These are phyloP conservation scores for Diaporthe eres DNA, from an alignment of 2,329 filamentous ascomycete species.

Conservation along the genomic window DNA sequence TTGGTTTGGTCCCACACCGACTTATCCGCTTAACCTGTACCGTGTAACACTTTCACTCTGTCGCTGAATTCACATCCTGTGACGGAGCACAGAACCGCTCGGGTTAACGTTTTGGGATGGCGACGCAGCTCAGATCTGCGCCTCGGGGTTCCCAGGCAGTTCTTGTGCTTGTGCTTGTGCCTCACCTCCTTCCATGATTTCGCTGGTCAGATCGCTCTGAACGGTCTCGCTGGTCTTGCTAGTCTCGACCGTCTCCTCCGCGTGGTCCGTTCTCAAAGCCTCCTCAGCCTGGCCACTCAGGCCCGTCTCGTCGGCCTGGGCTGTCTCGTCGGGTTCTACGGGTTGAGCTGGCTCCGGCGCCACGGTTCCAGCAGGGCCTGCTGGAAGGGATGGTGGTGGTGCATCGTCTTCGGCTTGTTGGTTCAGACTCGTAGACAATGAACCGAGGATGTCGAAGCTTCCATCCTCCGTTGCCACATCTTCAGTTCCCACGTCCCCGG, in stretches of 20 bases:
- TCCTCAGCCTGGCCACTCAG: neutral
- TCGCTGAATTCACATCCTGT: neutral
- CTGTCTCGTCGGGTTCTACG: neutral
- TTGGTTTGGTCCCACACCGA: neutral
- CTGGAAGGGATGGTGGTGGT: conserved; percentile 26
- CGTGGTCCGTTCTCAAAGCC: neutral
- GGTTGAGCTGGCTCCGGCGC: neutral
- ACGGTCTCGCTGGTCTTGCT: neutral
- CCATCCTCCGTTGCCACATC: conserved; percentile 31
- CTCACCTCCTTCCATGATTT: neutral
- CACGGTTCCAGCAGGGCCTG: neutral
- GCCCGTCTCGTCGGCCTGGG: neutral
- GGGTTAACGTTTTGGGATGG: too few species aligned
- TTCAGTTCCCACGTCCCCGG: conserved; percentile 1
- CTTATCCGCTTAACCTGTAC: neutral
- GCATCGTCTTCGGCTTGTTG: conserved; percentile 40
- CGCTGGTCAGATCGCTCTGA: neutral
- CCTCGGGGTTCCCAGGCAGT: conserved; percentile 5
- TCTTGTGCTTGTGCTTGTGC: conserved; percentile 1
- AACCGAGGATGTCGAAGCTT: conserved; percentile 38
- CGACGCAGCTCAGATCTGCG: neutral
- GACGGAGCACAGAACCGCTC: neutral
- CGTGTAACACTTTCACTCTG: neutral
- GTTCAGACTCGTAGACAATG: conserved; percentile 35
- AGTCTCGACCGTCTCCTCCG: neutral